Evolutionary conservation across 805 yeast species (phyloP).

Genomic region (Starmerella potacharoeniae): DNA sequence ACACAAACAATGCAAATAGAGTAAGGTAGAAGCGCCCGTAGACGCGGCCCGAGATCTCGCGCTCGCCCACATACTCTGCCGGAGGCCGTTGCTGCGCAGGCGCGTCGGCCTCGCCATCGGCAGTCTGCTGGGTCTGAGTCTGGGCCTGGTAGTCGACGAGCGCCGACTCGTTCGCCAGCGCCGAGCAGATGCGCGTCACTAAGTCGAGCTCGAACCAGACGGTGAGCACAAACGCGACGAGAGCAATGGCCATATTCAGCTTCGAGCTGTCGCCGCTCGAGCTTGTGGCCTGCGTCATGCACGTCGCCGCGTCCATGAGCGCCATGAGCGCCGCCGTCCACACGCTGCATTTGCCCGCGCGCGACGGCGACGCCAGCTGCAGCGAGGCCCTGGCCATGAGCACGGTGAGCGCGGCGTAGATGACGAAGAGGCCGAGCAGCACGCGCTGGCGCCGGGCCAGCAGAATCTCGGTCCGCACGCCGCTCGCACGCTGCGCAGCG

Average conservation of each 20-base stretch:
- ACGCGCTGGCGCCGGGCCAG: background rate
- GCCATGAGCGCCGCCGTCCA: constrained; percentile 3
- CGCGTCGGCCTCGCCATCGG: background rate
- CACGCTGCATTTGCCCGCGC: background rate
- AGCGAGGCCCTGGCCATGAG: background rate
- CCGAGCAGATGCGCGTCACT: background rate
- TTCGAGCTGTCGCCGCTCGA: background rate
- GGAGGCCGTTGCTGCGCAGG: background rate
- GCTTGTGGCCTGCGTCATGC: background rate
- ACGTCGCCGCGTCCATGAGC: background rate
- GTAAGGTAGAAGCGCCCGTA: background rate
- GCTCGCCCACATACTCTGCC: background rate
- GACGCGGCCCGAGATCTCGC: constrained; percentile 1
- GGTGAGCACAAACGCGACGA: background rate
- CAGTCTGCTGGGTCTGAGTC: background rate
- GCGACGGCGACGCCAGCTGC: background rate
- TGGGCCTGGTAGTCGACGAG: background rate
- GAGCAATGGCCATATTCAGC: background rate
- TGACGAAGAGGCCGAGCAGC: background rate
- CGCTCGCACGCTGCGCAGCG: background rate
- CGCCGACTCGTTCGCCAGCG: background rate
- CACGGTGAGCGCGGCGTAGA: background rate
- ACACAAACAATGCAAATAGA: background rate
- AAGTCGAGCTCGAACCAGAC: constrained; percentile 4
- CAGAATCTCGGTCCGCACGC: background rate